These are phyloP conservation scores for Malbranchea cinnamomea DNA, from an alignment of 2,329 filamentous ascomycete genomes.

Conservation along the genomic window DNA sequence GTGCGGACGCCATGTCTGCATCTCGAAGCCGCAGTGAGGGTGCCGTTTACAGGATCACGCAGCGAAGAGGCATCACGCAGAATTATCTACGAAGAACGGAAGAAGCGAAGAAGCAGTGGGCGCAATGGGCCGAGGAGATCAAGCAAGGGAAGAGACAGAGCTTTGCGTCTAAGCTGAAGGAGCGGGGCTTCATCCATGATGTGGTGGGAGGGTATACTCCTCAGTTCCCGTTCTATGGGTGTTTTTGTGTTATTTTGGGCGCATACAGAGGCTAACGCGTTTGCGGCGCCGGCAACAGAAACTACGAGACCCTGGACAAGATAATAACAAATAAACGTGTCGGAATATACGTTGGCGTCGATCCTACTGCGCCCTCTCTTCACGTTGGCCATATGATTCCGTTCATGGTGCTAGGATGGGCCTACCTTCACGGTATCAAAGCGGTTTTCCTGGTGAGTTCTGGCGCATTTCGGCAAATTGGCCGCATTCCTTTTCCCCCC, in stretches of 20 bases:
- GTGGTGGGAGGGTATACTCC: too few relatives aligned
- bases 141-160: constrained; percentile 28
- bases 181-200: constrained; percentile 31
- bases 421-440: constrained; percentile 33
- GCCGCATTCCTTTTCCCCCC: neutral
- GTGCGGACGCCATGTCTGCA: constrained; percentile 1
- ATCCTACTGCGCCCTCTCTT: constrained; percentile 35
- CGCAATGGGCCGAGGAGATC: constrained; percentile 26
- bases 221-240: too few relatives aligned
- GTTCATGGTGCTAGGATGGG: constrained; percentile 36
- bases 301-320: constrained; percentile 28
- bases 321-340: constrained; percentile 31
- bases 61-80: constrained; percentile 23
- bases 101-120: constrained; percentile 28
- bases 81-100: constrained; percentile 22
- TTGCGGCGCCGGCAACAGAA: too few relatives aligned
- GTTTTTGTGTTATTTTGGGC: constrained; percentile 11
- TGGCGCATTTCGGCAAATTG: too few relatives aligned
- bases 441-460: constrained; percentile 30
- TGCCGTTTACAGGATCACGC: too few relatives aligned
- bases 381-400: constrained; percentile 37
- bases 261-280: too few relatives aligned
- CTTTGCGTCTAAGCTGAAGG: constrained; percentile 30
- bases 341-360: constrained; percentile 34
- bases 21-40: too few relatives aligned